phyloP scores from a whole-genome alignment of 257 asterid genomes.

The Penstemon newberryi region DNA sequence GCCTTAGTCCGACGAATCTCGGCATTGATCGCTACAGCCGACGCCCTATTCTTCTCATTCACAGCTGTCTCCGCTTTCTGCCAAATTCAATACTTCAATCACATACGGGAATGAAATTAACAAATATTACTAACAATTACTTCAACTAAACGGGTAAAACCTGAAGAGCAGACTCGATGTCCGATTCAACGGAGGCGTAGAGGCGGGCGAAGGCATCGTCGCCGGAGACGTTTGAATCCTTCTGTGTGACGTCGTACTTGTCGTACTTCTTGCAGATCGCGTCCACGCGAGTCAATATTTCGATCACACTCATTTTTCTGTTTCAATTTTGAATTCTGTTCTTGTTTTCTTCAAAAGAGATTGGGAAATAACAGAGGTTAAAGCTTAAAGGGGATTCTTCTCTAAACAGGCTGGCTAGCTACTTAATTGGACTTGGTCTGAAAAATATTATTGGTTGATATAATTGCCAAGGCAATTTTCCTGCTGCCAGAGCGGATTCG shows the following conservation, averaged over 20 bases:
- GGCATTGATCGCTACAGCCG: conserved; percentile 87
- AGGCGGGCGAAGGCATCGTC: conserved; percentile 96
- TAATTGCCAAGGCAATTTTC: too few species aligned
- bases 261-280: conserved; percentile 96
- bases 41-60: conserved; percentile 79
- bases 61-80: conserved; percentile 87
- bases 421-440: too few species aligned
- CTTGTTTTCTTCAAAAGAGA: not conserved
- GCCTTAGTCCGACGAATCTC: conserved; percentile 94
- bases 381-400: not conserved
- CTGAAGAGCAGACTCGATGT: conserved; percentile 87
- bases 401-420: too few species aligned
- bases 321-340: not conserved
- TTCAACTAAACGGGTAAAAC: conserved; percentile 28
- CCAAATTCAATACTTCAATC: conserved; percentile 13
- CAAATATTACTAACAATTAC: not conserved
- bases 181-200: conserved; percentile 71
- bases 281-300: conserved; percentile 86
- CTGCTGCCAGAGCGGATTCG: too few species aligned
- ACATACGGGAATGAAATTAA: not conserved
- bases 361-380: not conserved
- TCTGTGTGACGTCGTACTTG: conserved; percentile 77
- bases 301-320: conserved; percentile 84
- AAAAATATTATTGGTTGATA: too few species aligned
- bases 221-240: conserved; percentile 85